These are phyloP conservation scores for Leucoagaricus sp. DNA, from an alignment of 1,284 basidiomycete species.

Conservation along the genomic window DNA sequence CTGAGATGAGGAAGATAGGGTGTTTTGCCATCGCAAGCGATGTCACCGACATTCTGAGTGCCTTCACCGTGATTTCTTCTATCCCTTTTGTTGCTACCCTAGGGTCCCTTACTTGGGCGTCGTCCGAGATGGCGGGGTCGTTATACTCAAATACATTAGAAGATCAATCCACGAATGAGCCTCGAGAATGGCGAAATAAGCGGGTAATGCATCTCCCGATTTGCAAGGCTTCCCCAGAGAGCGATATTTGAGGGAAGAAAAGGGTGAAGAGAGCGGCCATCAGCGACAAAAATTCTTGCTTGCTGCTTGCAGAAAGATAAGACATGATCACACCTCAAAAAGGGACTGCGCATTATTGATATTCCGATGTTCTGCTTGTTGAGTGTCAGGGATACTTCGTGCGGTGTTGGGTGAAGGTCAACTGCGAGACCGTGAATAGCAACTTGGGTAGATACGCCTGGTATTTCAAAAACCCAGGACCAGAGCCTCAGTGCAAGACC, in stretches of 20 bases:
- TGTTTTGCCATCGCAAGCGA: slow-evolving; percentile 4
- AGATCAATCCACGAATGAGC: background rate
- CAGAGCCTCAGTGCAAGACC: background rate
- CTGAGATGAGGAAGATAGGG: background rate
- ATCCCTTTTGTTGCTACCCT: background rate
- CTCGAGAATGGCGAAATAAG: background rate
- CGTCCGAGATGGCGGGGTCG: slow-evolving; percentile 1
- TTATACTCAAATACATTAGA: background rate
- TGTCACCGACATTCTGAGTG: background rate
- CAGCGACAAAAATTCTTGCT: background rate
- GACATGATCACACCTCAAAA: background rate
- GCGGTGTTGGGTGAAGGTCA: no score
- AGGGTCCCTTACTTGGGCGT: background rate
- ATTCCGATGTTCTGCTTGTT: background rate
- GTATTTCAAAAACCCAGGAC: no score
- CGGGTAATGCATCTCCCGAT: background rate
- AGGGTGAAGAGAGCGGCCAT: background rate
- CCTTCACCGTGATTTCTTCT: background rate
- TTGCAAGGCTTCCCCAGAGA: background rate
- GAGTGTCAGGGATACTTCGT: no score
- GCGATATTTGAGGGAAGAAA: background rate
- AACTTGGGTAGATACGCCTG: no score
- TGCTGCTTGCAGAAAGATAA: background rate
- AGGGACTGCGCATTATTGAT: background rate
- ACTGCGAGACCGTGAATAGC: no score